A percentile compares a stretch with the other conserved stretches of the same genome.
Evolutionary conservation across 331 rosid genomes (phyloP).

Genomic region (Pyracantha coccinea): DNA sequence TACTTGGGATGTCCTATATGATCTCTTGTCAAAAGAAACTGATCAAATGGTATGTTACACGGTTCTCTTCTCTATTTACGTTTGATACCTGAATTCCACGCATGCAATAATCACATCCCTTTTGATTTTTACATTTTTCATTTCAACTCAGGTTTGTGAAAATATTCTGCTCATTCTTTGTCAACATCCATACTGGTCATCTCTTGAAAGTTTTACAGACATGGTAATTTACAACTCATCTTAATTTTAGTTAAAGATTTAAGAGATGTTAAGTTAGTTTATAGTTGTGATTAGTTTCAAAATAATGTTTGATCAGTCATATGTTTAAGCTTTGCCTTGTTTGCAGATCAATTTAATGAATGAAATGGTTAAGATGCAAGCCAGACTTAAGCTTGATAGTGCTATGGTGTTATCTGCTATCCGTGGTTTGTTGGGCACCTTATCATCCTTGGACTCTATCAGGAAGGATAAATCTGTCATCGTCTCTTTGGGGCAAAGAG

Average conservation of each 20-base stretch:
- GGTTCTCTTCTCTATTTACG: conserved; percentile 1
- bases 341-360: conserved; percentile 55
- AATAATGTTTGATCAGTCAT: neutral
- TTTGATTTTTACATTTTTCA: neutral
- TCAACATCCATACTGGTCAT: conserved; percentile 68
- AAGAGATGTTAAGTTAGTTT: conserved; percentile 1
- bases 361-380: conserved; percentile 42
- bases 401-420: conserved; percentile 37
- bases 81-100: conserved; percentile 12
- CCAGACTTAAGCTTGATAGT: conserved; percentile 53
- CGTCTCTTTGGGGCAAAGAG: conserved; percentile 29
- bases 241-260: neutral
- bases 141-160: conserved; percentile 54
- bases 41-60: conserved; percentile 53
- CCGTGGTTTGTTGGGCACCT: conserved; percentile 42
- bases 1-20: conserved; percentile 68
- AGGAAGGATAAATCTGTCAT: conserved; percentile 29
- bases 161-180: conserved; percentile 55
- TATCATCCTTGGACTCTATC: conserved; percentile 35
- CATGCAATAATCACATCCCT: neutral
- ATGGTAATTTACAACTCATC: conserved; percentile 33
- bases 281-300: neutral
- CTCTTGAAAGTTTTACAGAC: conserved; percentile 43
- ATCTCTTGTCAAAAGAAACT: conserved; percentile 53
- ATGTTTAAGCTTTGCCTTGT: neutral